Conservation (phyloP, 768 basidiomycete genomes). For the Kondoa malvinella region DNA sequence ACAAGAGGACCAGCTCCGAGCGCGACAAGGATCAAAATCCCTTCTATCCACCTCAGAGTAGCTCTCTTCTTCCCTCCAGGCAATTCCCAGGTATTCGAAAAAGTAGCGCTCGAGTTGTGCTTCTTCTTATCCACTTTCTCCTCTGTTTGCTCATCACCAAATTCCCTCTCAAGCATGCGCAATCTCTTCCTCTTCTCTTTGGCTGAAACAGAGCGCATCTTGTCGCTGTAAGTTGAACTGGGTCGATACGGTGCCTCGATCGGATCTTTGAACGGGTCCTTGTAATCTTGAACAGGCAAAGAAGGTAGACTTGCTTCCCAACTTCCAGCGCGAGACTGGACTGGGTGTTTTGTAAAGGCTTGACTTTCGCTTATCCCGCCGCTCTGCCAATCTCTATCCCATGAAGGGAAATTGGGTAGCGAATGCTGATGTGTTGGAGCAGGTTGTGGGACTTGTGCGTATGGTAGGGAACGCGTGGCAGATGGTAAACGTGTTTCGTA, state of each 20-base stretch:
- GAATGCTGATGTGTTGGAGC: neutral
- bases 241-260: neutral
- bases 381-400: slow-evolving; percentile 4
- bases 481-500: neutral
- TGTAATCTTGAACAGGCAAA: neutral
- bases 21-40: neutral
- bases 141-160: neutral
- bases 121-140: neutral
- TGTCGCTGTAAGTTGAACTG: neutral
- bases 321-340: neutral
- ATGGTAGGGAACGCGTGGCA: neutral
- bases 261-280: neutral
- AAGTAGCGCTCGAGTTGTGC: neutral
- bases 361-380: neutral
- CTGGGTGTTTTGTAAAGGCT: neutral
- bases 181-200: neutral
- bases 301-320: neutral
- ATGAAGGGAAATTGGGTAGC: slow-evolving; percentile 2
- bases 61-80: slow-evolving; percentile 1
- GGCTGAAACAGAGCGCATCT: neutral
- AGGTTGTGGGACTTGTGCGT: neutral
- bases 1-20: neutral
- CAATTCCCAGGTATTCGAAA: no score
- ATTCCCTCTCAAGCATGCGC: slow-evolving; percentile 4
- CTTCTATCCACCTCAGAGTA: slow-evolving; percentile 1